These are phyloP conservation scores for Xylariales sp. DNA, from an alignment of 2,329 filamentous ascomycete species.

Conservation along the genomic window DNA sequence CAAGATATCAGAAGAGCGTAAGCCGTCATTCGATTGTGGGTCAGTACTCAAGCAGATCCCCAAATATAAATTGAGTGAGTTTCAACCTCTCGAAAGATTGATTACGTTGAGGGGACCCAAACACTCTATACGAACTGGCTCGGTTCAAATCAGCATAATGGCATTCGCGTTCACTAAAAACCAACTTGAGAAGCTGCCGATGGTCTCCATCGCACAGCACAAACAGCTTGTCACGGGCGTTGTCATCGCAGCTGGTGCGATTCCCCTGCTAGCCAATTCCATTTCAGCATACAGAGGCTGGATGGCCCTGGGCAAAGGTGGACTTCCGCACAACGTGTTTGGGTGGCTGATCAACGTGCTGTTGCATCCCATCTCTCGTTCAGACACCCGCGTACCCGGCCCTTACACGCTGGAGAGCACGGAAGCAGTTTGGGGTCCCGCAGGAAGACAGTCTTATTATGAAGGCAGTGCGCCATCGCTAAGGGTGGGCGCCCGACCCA, in stretches of 20 bases:
- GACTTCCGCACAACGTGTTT: constrained; percentile 34
- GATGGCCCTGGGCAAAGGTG: constrained; percentile 37
- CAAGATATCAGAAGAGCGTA: too few relatives aligned
- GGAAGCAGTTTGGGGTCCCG: constrained; percentile 18
- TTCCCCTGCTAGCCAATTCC: constrained; percentile 16
- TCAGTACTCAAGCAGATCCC: too few relatives aligned
- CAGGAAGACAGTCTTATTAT: constrained; percentile 18
- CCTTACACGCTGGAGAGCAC: constrained; percentile 17
- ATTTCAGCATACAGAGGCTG: constrained; percentile 31
- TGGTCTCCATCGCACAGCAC: neutral
- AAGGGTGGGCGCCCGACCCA: constrained; percentile 19
- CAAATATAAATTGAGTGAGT: too few relatives aligned
- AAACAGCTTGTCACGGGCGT: neutral
- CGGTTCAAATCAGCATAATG: too few relatives aligned
- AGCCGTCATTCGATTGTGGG: too few relatives aligned
- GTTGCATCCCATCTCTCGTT: constrained; percentile 26
- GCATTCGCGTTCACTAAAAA: too few relatives aligned
- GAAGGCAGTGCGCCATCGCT: constrained; percentile 3
- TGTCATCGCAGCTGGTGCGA: neutral
- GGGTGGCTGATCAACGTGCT: constrained; percentile 35
- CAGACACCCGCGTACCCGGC: constrained; percentile 25
- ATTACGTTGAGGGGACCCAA: too few relatives aligned
- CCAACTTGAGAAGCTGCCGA: too few relatives aligned
- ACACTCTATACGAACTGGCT: too few relatives aligned
- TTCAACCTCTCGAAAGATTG: too few relatives aligned